Conservation (phyloP, 495 filamentous ascomycete genomes). For the Penicillium longicatenatum region DNA sequence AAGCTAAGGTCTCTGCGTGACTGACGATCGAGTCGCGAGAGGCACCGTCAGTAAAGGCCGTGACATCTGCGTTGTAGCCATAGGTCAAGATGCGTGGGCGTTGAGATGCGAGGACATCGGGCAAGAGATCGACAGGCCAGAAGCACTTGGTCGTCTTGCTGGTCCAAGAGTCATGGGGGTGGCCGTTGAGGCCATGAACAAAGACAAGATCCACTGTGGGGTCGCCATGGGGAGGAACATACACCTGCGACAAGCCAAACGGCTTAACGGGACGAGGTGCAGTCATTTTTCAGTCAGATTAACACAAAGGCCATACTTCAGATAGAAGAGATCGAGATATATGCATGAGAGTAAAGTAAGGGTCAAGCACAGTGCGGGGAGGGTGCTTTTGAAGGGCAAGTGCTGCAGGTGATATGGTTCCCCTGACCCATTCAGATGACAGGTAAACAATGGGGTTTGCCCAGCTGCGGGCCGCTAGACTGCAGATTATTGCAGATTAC, state of each 20-base stretch:
- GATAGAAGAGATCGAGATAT: background rate
- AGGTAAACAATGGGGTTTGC: background rate
- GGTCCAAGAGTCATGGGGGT: constrained; percentile 76
- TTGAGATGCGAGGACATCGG: constrained; percentile 58
- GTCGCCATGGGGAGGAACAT: constrained; percentile 53
- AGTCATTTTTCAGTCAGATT: constrained; percentile 24
- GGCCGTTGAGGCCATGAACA: constrained; percentile 83
- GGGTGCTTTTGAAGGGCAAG: constrained; percentile 5
- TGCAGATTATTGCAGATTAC: background rate
- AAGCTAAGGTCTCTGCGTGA: constrained; percentile 80
- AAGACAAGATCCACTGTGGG: constrained; percentile 61
- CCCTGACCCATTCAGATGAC: constrained; percentile 27
- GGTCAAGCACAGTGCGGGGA: background rate
- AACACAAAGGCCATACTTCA: constrained; percentile 9
- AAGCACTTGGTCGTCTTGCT: constrained; percentile 63
- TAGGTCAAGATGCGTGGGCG: constrained; percentile 76
- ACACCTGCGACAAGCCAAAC: constrained; percentile 71
- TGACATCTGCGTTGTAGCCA: constrained; percentile 82
- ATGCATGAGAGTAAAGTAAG: background rate
- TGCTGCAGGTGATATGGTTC: constrained; percentile 21
- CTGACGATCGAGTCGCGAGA: constrained; percentile 77
- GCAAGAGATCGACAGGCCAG: constrained; percentile 78
- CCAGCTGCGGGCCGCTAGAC: no score
- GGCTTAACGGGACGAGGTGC: constrained; percentile 52
- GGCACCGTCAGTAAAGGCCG: constrained; percentile 59